A percentile compares a stretch with the other conserved stretches of the same genome.
Evolutionary conservation across 2,329 filamentous ascomycete species (phyloP).

Genomic region (Cytospora leucostoma): DNA sequence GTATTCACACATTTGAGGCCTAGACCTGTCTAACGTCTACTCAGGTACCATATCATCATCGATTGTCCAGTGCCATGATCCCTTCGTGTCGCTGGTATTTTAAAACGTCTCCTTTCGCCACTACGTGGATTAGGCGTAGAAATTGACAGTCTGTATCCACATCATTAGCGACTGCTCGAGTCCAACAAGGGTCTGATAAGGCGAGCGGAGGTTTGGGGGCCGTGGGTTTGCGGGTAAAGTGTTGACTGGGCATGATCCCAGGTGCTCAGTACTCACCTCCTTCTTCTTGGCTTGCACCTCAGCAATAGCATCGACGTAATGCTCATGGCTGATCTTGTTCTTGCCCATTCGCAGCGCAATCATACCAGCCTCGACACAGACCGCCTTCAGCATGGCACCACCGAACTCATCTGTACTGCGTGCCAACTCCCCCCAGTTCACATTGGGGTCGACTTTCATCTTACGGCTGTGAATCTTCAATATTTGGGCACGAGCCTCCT

Average conservation of each 20-base stretch:
- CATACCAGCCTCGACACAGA: conserved; percentile 99
- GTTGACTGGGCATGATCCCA: too few relatives aligned
- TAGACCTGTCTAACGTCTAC: conserved; percentile 5
- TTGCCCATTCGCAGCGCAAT: conserved; percentile 93
- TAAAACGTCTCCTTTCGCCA: conserved; percentile 9
- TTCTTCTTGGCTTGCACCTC: conserved; percentile 98
- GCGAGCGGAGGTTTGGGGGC: background rate
- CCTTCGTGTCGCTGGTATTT: background rate
- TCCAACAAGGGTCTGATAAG: too few relatives aligned
- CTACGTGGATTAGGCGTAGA: conserved; percentile 47
- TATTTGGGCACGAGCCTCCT: conserved; percentile 96
- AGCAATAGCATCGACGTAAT: conserved; percentile 97
- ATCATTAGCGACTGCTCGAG: conserved; percentile 1
- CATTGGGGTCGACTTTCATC: conserved; percentile 90
- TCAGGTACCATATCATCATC: conserved; percentile 8
- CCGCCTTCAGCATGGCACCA: conserved; percentile 95
- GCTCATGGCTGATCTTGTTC: conserved; percentile 95
- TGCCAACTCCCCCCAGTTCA: conserved; percentile 96
- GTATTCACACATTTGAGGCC: conserved; percentile 11
- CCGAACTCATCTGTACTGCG: conserved; percentile 98
- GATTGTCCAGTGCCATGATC: background rate
- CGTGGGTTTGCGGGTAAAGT: background rate
- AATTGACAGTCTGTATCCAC: conserved; percentile 55
- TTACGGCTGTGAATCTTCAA: conserved; percentile 96
- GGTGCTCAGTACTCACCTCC: conserved; percentile 57